These are phyloP conservation scores for Trichosporon ovoides DNA, from an alignment of 1,284 basidiomycete species.

Conservation along the genomic window DNA sequence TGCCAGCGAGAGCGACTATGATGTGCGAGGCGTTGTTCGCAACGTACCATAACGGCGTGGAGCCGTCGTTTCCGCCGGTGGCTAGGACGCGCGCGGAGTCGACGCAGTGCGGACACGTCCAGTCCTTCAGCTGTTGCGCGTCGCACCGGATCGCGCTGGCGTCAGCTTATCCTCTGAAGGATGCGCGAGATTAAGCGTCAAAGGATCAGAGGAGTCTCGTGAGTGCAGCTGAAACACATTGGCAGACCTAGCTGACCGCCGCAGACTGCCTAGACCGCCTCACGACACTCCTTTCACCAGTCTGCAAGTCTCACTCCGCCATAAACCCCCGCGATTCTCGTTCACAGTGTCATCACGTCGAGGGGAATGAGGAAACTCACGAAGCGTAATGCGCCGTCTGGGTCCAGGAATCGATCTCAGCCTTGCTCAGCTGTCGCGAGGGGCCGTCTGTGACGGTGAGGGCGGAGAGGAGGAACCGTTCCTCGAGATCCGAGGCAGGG, in stretches of 20 bases:
- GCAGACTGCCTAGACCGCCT: no score
- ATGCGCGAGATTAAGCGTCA: no score
- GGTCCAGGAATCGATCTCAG: neutral
- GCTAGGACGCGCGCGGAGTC: neutral
- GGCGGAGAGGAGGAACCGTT: neutral
- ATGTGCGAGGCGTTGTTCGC: slow-evolving; percentile 12
- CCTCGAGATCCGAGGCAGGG: neutral
- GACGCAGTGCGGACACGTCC: neutral
- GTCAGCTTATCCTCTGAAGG: neutral
- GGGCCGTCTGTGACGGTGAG: neutral
- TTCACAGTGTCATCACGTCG: no score
- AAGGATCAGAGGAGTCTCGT: no score
- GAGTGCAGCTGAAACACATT: no score
- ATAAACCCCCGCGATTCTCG: no score
- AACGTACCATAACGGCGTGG: slow-evolving; percentile 7
- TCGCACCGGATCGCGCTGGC: neutral
- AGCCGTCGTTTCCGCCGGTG: neutral
- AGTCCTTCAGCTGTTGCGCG: neutral
- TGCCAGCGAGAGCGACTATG: slow-evolving; percentile 25
- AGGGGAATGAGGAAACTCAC: neutral
- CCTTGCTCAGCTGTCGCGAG: neutral
- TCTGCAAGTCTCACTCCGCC: no score
- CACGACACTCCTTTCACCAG: no score
- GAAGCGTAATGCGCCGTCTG: slow-evolving; percentile 1
- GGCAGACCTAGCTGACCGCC: no score